Base-by-base conservation (phyloP, 2,329 filamentous ascomycete species). In the Fusarium liriodendri region DNA sequence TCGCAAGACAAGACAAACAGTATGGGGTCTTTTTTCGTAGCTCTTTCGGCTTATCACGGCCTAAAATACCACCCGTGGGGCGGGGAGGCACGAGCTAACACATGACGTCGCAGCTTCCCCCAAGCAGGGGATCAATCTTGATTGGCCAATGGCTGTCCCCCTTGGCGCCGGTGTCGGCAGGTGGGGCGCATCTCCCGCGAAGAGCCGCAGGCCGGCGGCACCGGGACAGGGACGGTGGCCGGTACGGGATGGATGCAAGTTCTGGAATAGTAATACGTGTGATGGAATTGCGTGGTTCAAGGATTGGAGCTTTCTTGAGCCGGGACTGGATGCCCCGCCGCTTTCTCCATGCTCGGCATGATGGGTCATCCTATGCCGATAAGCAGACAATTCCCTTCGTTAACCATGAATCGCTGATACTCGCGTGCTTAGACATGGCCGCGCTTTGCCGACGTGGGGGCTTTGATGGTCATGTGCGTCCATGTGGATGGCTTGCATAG, bases 21-120 rank as follows among this genome's bases (percentile, higher is more conserved):
- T 42, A 42, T 22, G 40, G 40, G 20, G 42, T 22, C 6, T 45
- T 74, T 57, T 55, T 52, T 59, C 47, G 18, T 33, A n/a, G n/a
- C 29, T 38, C 20, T 69, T 67, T 78, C 79, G 79, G 79, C 76
- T 80, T 80, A 79, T 78, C 73, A 72, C 79, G 79, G 79, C 76
- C 77, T 79, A 72, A 72, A 68, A 35, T 65, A 57, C 54, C 20
- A 66, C 47, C 60, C 59, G 62, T 66, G 64, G 67, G 60, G 67
- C 61, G 64, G 63, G 72, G 74, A 62, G 67, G 40, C 55, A 64
- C 57, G 54, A 55, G 52, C 60, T 62, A 52, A 57, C 75, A 73
- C 76, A 77, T 78, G 77, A 78, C 76, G 76, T 78, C 70, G 69
- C 58, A 52, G 47, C 32, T 69, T 69, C 64, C 68, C 64, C 65